Evolutionary conservation across 2,329 filamentous ascomycete species (phyloP).

Genomic region (Alternaria panax): DNA sequence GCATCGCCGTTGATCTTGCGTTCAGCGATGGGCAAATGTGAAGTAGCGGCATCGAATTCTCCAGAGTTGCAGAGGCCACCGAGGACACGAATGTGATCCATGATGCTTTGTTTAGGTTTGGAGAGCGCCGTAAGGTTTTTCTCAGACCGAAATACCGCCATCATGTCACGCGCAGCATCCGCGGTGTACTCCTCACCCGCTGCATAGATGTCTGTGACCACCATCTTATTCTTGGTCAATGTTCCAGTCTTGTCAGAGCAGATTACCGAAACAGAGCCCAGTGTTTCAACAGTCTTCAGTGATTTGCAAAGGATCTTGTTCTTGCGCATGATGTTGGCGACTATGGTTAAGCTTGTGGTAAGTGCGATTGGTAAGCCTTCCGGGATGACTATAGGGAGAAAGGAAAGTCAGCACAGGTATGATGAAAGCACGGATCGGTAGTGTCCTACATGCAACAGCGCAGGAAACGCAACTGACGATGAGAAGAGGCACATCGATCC

Average conservation of each 20-base stretch:
- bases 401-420: slow-evolving; percentile 1
- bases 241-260: slow-evolving; percentile 82
- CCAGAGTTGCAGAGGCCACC: slow-evolving; percentile 76
- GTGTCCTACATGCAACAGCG: slow-evolving; percentile 51
- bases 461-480: slow-evolving; percentile 76
- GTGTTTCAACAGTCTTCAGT: slow-evolving; percentile 78
- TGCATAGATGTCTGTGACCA: slow-evolving; percentile 72
- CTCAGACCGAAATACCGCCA: slow-evolving; percentile 47
- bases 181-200: slow-evolving; percentile 61
- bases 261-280: slow-evolving; percentile 75
- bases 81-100: slow-evolving; percentile 65
- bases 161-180: slow-evolving; percentile 57
- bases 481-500: slow-evolving; percentile 74
- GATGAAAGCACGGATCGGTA: background rate
- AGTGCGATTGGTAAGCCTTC: slow-evolving; percentile 58
- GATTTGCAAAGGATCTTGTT: slow-evolving; percentile 82
- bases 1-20: slow-evolving; percentile 76
- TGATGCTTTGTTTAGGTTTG: slow-evolving; percentile 40
- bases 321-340: slow-evolving; percentile 77
- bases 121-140: slow-evolving; percentile 37
- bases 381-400: slow-evolving; percentile 63
- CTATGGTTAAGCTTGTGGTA: slow-evolving; percentile 73
- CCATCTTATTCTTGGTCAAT: slow-evolving; percentile 74
- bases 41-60: slow-evolving; percentile 73
- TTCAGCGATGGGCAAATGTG: slow-evolving; percentile 64